Evolutionary conservation across 1,284 basidiomycete genomes (phyloP), one percentile per base, ranked within the genome.

Genomic region (Rhodotorula sp.): DNA sequence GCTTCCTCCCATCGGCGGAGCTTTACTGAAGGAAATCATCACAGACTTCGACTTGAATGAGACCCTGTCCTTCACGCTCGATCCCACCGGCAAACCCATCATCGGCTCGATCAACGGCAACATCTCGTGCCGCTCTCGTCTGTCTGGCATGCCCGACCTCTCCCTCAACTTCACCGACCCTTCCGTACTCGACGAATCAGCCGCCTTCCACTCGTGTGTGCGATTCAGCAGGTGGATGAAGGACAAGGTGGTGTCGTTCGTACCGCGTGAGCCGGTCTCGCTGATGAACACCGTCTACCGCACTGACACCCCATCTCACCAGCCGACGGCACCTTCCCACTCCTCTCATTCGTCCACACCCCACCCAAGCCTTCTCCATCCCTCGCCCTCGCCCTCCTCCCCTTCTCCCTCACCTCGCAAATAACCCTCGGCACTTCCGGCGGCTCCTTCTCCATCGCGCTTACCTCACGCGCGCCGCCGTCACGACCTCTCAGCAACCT

Each of bases 131-230:
- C 69, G 74, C 8, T 62, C 74, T 3, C 55, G 61, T 30, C 63
- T 75, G 3, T 68, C 65, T 2, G 74, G 74, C 22, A 75, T 72
- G 74, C 74, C 74, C 24, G 74, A 75, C 59, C 59, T 75, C 13
- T 24, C 46, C 3, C 58, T 75, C 6, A 53, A 49, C 2, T 74
- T 75, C 48, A 62, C 62, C 19, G 74, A 75, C 49, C 62, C 71
- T 17, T 47, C 34, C 13, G 53, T 64, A 4, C 63, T 75, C 17
- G 70, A 73, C 10, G 74, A 74, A 30, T n/a, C 56, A 22, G 54
- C 59, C 19, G 71, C 72, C 36, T 71, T 73, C 34, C 74, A 75
- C 30, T n/a, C 62, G 8, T 62, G 72, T n/a, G 74, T 75, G 39
- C 22, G 74, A 53, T 68, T 52, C n/a, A 60, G 44, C 10, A 51